Base-by-base conservation (phyloP, 257 asterid species). In the Sherardia arvensis region DNA sequence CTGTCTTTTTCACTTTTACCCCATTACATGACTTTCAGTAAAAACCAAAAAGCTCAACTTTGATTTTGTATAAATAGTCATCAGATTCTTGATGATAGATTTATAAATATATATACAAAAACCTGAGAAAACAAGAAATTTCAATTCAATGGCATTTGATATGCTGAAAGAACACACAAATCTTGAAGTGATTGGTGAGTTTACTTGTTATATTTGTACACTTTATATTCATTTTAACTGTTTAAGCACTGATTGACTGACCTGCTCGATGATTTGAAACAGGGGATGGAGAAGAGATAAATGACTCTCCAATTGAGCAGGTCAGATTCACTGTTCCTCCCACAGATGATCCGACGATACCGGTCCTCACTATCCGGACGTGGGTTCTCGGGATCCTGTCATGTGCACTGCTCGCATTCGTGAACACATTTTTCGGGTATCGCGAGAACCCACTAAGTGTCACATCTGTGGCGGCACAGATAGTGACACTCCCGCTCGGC, bases 251-350 rank as follows among this genome's bases (percentile, higher is more conserved):
- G 0, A 43, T 15, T n/a, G n/a, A n/a, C n/a, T n/a, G n/a, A n/a
- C n/a, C n/a, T 2, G 3, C 3, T 3, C 34, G 34, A 30, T 30
- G n/a, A 1, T 43, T 15, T 43, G 21, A 43, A 14, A 3, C 17
- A 43, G 51, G 51, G 21, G 21, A 43, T 57, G 74, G 7, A 3
- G 87, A 62, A 0, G 86, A 79, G 0, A 75, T 63, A 22, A 59
- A 84, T 38, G 69, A 84, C 55, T 58, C 81, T 29, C 91, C 91
- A 5, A 74, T 87, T 14, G 91, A 87, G 73, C 86, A 87, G 65
- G 95, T 87, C 1, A 73, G 91, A 28, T 66, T 87, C 59, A 87
- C 87, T 26, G 92, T 87, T 65, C 68, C 90, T 49, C 43, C 74
- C 5, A 71, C 77, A 0, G 95, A 87, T 28, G 81, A 84, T 8